Evolutionary conservation across 2,329 filamentous ascomycete species (phyloP).

Genomic region (Gyromitra esculenta): DNA sequence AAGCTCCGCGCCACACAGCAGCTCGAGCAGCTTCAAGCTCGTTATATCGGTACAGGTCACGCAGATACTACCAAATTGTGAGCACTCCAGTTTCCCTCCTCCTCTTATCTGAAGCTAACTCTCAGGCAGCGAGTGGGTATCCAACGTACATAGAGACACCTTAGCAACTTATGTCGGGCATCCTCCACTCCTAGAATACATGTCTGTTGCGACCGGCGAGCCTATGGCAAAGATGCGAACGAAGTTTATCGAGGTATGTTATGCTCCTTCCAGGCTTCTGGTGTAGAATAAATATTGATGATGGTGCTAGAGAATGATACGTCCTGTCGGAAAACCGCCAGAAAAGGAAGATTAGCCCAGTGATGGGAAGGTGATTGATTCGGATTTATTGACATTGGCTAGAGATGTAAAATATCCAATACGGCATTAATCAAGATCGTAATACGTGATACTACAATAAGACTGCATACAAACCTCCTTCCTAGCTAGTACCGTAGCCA

Average conservation of each 20-base stretch:
- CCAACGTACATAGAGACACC: constrained; percentile 93
- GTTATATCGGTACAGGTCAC: constrained; percentile 94
- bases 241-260: constrained; percentile 76
- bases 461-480: neutral
- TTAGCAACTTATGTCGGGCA: constrained; percentile 90
- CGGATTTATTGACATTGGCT: neutral
- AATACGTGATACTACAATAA: neutral
- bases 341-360: constrained; percentile 65
- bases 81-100: neutral
- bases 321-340: constrained; percentile 72
- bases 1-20: constrained; percentile 98
- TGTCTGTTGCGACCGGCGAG: constrained; percentile 88
- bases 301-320: constrained; percentile 71
- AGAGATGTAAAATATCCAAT: neutral
- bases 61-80: constrained; percentile 92
- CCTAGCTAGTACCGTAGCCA: neutral
- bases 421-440: neutral
- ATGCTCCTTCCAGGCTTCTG: constrained; percentile 20
- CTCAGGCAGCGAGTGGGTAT: constrained; percentile 76
- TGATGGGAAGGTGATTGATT: neutral
- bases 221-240: constrained; percentile 80
- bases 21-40: constrained; percentile 94
- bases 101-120: neutral
- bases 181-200: constrained; percentile 85
- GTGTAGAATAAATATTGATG: constrained; percentile 1